phyloP scores from a whole-genome alignment of 1,284 basidiomycete genomes.

The Ganoderma lingzhi region DNA sequence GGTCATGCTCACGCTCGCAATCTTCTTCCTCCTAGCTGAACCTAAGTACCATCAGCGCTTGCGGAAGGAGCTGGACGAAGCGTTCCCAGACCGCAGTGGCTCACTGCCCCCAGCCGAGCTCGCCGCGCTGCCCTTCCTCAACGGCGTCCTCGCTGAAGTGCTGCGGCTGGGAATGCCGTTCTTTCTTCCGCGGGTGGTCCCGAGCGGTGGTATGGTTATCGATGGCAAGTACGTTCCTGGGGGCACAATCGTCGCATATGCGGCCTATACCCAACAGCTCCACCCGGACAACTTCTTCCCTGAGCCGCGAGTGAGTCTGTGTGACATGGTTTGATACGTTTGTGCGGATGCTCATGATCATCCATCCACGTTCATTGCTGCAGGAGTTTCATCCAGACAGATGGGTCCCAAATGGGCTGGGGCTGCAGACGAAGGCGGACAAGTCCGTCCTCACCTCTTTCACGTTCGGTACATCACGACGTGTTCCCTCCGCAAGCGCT shows the following conservation, averaged over 20 bases:
- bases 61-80: slow-evolving; percentile 33
- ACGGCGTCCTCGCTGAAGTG: slow-evolving; percentile 38
- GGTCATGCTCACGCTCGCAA: slow-evolving; percentile 26
- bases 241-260: slow-evolving; percentile 37
- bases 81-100: slow-evolving; percentile 31
- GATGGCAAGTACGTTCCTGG: slow-evolving; percentile 37
- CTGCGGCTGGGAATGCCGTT: slow-evolving; percentile 36
- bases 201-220: slow-evolving; percentile 28
- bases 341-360: too few species aligned
- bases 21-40: slow-evolving; percentile 33
- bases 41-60: slow-evolving; percentile 31
- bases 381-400: slow-evolving; percentile 37
- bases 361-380: too few species aligned
- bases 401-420: slow-evolving; percentile 33
- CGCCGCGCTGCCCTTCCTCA: slow-evolving; percentile 34
- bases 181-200: slow-evolving; percentile 36
- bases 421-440: slow-evolving; percentile 23
- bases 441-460: slow-evolving; percentile 33
- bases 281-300: slow-evolving; percentile 38
- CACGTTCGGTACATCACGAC: slow-evolving; percentile 27
- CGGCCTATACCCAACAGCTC: slow-evolving; percentile 36
- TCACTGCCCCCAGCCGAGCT: slow-evolving; percentile 23
- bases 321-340: too few species aligned
- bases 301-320: slow-evolving; percentile 24
- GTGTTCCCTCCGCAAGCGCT: too few species aligned